Evolutionary conservation across 2,329 filamentous ascomycete species (phyloP).

Genomic region (Penicillium expansum): DNA sequence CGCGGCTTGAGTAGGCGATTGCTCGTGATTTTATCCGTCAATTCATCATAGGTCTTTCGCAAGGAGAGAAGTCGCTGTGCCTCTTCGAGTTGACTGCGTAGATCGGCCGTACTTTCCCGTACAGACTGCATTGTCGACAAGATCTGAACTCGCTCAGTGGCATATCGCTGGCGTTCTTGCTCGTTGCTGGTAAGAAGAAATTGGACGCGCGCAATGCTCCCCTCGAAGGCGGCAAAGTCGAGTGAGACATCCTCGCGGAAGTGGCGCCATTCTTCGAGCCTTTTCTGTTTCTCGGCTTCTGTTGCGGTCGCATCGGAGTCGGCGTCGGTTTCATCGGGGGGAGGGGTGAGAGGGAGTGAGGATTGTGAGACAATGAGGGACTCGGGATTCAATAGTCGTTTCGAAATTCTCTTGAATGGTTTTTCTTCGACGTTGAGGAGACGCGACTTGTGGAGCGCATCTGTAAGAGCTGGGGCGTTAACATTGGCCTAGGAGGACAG

Average conservation of each 20-base stretch:
- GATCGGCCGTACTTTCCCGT: slow-evolving; percentile 67
- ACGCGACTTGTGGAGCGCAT: slow-evolving; percentile 81
- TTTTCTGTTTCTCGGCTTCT: slow-evolving; percentile 50
- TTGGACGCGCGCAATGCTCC: slow-evolving; percentile 80
- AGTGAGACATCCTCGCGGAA: slow-evolving; percentile 81
- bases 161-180: slow-evolving; percentile 79
- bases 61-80: slow-evolving; percentile 72
- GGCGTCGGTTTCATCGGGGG: slow-evolving; percentile 56
- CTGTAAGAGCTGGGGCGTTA: slow-evolving; percentile 40
- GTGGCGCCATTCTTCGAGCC: slow-evolving; percentile 57
- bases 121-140: slow-evolving; percentile 74
- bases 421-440: slow-evolving; percentile 89
- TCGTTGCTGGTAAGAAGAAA: slow-evolving; percentile 81
- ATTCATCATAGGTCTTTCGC: slow-evolving; percentile 81
- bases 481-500: slow-evolving; percentile 12
- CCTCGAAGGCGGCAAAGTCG: slow-evolving; percentile 86
- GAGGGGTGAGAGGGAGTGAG: slow-evolving; percentile 62
- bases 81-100: slow-evolving; percentile 72
- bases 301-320: slow-evolving; percentile 43
- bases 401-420: slow-evolving; percentile 83
- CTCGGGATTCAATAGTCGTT: slow-evolving; percentile 69
- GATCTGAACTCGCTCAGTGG: slow-evolving; percentile 75
- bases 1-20: slow-evolving; percentile 76
- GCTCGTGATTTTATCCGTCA: slow-evolving; percentile 81
- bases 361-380: slow-evolving; percentile 59